These are phyloP conservation scores for Rhamnella rubrinervis DNA, from an alignment of 331 rosid species.

Conservation along the genomic window DNA sequence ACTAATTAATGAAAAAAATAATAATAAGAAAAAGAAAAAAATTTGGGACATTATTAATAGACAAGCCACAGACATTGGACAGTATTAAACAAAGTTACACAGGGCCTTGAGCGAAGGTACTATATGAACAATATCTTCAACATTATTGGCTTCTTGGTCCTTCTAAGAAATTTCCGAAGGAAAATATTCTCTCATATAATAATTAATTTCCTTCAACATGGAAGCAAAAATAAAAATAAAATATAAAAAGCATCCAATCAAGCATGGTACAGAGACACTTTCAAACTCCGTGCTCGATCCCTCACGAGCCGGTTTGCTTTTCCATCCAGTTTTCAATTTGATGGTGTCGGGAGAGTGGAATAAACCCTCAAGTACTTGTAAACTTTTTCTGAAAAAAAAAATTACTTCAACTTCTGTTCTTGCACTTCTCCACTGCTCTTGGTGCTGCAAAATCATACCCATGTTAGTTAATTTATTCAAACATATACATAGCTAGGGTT, in stretches of 20 bases:
- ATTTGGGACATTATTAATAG: background rate
- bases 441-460: constrained; percentile 50
- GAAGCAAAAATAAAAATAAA: constrained; percentile 10
- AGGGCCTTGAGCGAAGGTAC: constrained; percentile 21
- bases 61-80: constrained; percentile 18
- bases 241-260: background rate
- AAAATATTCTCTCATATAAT: constrained; percentile 50
- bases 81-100: constrained; percentile 24
- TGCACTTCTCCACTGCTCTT: constrained; percentile 85
- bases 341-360: constrained; percentile 17
- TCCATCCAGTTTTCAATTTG: constrained; percentile 4
- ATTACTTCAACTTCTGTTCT: constrained; percentile 65
- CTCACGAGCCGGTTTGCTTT: constrained; percentile 41
- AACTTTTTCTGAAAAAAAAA: background rate
- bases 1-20: background rate
- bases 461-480: background rate
- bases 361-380: background rate
- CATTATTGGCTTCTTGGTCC: constrained; percentile 42
- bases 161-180: constrained; percentile 37
- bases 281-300: constrained; percentile 45
- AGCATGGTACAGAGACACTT: constrained; percentile 32
- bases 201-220: constrained; percentile 13
- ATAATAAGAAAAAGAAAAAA: too few species aligned
- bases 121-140: constrained; percentile 57
- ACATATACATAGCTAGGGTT: too few species aligned